These are phyloP conservation scores for Zymoseptoria pseudotritici DNA, from an alignment of 2,329 filamentous ascomycete genomes.

Conservation along the genomic window DNA sequence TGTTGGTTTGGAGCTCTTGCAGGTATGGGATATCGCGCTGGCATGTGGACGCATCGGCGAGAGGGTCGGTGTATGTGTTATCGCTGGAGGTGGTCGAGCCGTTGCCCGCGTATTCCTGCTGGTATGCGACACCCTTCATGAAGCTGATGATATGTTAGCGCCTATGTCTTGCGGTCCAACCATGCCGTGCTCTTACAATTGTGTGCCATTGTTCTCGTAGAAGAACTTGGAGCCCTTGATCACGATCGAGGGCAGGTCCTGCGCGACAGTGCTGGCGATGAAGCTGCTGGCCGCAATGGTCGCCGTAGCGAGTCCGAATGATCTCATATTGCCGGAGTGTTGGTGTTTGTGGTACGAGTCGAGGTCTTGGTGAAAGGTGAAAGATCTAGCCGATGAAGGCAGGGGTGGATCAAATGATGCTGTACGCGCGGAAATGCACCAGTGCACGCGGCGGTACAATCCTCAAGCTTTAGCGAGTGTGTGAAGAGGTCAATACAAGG, in stretches of 20 bases:
- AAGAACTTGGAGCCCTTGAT: slow-evolving; percentile 87
- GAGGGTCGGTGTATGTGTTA: slow-evolving; percentile 67
- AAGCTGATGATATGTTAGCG: slow-evolving; percentile 42
- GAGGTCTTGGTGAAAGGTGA: not conserved
- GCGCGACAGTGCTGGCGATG: slow-evolving; percentile 37
- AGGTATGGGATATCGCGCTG: slow-evolving; percentile 80
- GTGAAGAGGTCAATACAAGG: not conserved
- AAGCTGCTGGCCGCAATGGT: slow-evolving; percentile 40
- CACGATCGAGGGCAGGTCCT: slow-evolving; percentile 56
- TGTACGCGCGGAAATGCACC: not conserved
- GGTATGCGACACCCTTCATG: slow-evolving; percentile 92
- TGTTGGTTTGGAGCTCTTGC: slow-evolving; percentile 73
- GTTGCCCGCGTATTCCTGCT: slow-evolving; percentile 57
- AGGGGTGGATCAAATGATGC: not conserved
- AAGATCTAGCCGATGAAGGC: slow-evolving; percentile 1
- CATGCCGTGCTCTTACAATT: slow-evolving; percentile 48
- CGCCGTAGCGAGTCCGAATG: slow-evolving; percentile 41
- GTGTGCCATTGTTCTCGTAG: slow-evolving; percentile 70
- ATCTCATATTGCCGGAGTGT: slow-evolving; percentile 41
- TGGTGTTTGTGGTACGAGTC: slow-evolving; percentile 1
- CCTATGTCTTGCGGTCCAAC: not conserved
- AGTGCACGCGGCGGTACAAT: not conserved
- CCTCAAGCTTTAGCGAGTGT: not conserved
- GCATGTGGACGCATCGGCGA: slow-evolving; percentile 65
- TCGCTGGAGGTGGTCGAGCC: slow-evolving; percentile 34